Conservation (phyloP, 768 basidiomycete species). For the Rhodotorula toruloides region DNA sequence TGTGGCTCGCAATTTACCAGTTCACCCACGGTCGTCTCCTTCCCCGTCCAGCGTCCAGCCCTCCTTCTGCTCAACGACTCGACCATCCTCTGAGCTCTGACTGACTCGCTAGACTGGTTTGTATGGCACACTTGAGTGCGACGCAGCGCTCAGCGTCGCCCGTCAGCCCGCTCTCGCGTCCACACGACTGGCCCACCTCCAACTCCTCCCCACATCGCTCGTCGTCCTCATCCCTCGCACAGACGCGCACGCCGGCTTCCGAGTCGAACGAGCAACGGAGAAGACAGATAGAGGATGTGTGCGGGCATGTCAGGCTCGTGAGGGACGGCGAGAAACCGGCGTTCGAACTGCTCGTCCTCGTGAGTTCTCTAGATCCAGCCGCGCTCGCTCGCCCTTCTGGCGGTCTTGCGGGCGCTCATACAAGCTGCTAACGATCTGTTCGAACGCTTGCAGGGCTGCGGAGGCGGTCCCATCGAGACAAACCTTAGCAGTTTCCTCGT, state of each 20-base stretch:
- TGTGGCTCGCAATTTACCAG: no score
- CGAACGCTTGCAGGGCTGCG: conserved; percentile 53
- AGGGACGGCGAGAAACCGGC: conserved; percentile 1
- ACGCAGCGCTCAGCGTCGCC: background rate
- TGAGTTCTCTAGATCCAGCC: background rate
- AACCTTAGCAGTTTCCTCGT: conserved; percentile 86
- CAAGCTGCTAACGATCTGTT: background rate
- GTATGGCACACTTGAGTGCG: background rate
- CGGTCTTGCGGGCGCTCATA: no score
- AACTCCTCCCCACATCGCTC: background rate
- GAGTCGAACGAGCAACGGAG: background rate
- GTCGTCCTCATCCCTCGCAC: background rate
- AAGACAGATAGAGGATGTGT: background rate
- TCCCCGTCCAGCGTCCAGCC: no score
- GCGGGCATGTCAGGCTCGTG: background rate
- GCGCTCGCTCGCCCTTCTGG: background rate
- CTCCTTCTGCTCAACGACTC: no score
- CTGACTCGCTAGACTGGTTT: no score
- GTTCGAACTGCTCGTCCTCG: conserved; percentile 47
- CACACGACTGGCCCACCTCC: background rate
- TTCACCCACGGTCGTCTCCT: no score
- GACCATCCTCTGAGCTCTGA: no score
- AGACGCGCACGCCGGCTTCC: background rate
- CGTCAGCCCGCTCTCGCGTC: no score
- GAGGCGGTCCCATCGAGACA: conserved; percentile 84